Conservation (phyloP, 805 yeast species). For the Saccharomycopsis sp. region DNA sequence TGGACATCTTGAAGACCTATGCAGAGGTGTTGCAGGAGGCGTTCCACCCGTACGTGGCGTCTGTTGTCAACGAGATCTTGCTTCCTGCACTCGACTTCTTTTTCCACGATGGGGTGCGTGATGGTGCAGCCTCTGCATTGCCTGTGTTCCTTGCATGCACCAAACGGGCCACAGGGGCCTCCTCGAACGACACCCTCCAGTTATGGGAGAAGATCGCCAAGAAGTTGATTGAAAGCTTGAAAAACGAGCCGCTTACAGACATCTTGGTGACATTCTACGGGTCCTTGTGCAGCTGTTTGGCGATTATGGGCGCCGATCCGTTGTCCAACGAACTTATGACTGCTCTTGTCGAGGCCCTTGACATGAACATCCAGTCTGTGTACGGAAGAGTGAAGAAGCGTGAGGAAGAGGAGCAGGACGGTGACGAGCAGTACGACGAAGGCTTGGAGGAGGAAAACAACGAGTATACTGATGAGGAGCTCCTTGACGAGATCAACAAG, state of each 20-base stretch:
- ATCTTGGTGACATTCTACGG: constrained; percentile 71
- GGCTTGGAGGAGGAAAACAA: constrained; percentile 79
- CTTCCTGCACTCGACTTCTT: constrained; percentile 87
- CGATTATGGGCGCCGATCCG: constrained; percentile 58
- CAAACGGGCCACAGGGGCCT: constrained; percentile 36
- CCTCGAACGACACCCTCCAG: constrained; percentile 53
- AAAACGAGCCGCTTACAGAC: constrained; percentile 78
- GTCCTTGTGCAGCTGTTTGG: constrained; percentile 60
- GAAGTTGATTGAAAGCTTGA: constrained; percentile 60
- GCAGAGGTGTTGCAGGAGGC: constrained; percentile 77
- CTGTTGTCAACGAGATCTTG: constrained; percentile 69
- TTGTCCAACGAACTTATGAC: constrained; percentile 50
- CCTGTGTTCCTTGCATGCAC: constrained; percentile 69
- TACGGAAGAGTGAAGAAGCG: constrained; percentile 66
- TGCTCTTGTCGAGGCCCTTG: constrained; percentile 52
- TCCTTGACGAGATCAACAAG: constrained; percentile 79
- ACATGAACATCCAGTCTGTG: constrained; percentile 56
- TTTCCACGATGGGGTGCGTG: constrained; percentile 90
- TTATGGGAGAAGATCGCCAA: constrained; percentile 68
- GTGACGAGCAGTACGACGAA: constrained; percentile 75
- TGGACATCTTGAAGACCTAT: constrained; percentile 78
- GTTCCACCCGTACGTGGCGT: constrained; percentile 77
- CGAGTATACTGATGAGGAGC: constrained; percentile 83
- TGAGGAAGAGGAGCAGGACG: constrained; percentile 62
- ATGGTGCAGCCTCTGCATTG: constrained; percentile 78